Evolutionary conservation across 208 protist genomes (phyloP).

Genomic region (Crithidia bombi): DNA sequence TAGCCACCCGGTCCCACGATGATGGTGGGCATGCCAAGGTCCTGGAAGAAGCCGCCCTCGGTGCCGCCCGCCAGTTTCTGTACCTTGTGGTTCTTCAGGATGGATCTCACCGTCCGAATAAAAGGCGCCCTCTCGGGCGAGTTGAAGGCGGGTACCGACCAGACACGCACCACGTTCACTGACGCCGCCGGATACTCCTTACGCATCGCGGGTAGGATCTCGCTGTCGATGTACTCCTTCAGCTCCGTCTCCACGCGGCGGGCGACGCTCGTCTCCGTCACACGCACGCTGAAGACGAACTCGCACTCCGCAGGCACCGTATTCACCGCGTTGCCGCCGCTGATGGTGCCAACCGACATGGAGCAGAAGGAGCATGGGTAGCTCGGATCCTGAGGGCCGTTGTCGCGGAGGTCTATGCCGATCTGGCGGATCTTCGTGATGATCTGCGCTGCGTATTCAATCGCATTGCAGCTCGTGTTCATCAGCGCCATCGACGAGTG

Average conservation of each 20-base stretch:
- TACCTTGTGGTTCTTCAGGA: slow-evolving; percentile 17
- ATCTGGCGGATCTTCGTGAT: slow-evolving; percentile 40
- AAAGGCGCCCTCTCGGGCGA: slow-evolving; percentile 35
- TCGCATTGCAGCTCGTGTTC: slow-evolving; percentile 48
- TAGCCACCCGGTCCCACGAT: slow-evolving; percentile 50
- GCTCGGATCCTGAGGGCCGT: slow-evolving; percentile 21
- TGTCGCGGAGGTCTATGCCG: slow-evolving; percentile 33
- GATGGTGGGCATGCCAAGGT: slow-evolving; percentile 46
- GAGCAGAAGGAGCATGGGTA: slow-evolving; percentile 35
- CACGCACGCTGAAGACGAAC: slow-evolving; percentile 44
- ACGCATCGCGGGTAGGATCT: slow-evolving; percentile 27
- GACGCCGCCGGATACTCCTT: slow-evolving; percentile 31
- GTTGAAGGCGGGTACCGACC: slow-evolving; percentile 23
- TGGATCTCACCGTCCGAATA: slow-evolving; percentile 29
- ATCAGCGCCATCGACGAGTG: slow-evolving; percentile 53
- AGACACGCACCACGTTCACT: slow-evolving; percentile 11
- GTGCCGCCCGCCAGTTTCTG: slow-evolving; percentile 35
- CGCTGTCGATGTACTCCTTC: slow-evolving; percentile 33
- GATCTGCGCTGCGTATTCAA: too few relatives aligned
- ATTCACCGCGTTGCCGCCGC: slow-evolving; percentile 48
- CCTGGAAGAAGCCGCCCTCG: slow-evolving; percentile 51
- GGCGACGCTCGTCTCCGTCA: slow-evolving; percentile 25
- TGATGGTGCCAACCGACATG: slow-evolving; percentile 40
- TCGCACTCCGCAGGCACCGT: slow-evolving; percentile 49
- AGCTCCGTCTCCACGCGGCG: slow-evolving; percentile 30